phyloP scores from a whole-genome alignment of 495 filamentous ascomycete genomes.

The Lasiosphaeriaceae sp. region DNA sequence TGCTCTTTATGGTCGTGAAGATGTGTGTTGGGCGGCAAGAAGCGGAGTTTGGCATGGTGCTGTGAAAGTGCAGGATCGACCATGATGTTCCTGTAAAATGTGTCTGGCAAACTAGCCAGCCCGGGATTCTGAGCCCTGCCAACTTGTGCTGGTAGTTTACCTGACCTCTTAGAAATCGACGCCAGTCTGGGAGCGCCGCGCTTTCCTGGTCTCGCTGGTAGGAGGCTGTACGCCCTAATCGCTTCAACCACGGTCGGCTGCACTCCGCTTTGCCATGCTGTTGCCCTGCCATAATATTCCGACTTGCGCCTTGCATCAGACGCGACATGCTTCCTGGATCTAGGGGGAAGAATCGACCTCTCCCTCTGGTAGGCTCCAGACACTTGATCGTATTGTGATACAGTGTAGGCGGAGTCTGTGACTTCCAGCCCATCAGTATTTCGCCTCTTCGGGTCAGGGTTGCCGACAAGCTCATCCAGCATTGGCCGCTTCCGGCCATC shows the following conservation, averaged over 20 bases:
- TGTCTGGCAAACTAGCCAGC: constrained; percentile 24
- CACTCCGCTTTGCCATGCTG: constrained; percentile 4
- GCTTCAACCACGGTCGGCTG: constrained; percentile 26
- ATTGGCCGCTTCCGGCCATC: constrained; percentile 14
- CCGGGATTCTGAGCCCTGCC: constrained; percentile 29
- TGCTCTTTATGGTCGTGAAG: constrained; percentile 15
- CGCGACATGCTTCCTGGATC: not conserved
- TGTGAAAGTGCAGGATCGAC: not conserved
- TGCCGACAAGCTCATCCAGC: constrained; percentile 6
- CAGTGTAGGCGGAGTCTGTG: not conserved
- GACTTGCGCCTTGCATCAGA: not conserved
- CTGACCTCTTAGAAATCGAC: constrained; percentile 3
- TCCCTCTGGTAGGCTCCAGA: not conserved
- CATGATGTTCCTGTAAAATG: constrained; percentile 12
- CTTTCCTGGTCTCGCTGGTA: constrained; percentile 20
- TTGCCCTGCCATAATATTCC: not conserved
- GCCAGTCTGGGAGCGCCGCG: constrained; percentile 4
- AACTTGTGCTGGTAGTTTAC: constrained; percentile 20
- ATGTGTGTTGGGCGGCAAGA: constrained; percentile 26
- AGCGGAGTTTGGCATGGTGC: constrained; percentile 5
- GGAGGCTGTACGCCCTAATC: constrained; percentile 25
- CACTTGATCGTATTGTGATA: not conserved
- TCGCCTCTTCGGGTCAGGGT: constrained; percentile 15
- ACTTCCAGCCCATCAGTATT: constrained; percentile 1
- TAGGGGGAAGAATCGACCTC: not conserved